These are phyloP conservation scores for Calocybe gangraenosa DNA, from an alignment of 768 basidiomycete species.

Conservation along the genomic window DNA sequence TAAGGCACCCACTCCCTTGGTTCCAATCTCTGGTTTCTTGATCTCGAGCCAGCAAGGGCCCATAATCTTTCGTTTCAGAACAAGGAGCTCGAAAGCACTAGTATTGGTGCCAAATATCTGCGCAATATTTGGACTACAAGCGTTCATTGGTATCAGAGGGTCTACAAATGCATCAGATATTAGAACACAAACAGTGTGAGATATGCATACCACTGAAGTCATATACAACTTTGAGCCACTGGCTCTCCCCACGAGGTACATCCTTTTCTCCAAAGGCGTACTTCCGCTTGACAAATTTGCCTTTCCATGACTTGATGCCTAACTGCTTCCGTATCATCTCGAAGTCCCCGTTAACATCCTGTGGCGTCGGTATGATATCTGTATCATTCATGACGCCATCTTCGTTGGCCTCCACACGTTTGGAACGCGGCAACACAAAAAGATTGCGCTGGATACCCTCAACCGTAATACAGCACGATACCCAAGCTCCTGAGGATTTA, in stretches of 20 bases:
- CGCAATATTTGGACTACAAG: conserved; percentile 79
- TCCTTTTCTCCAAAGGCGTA: conserved; percentile 90
- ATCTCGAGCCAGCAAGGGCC: conserved; percentile 96
- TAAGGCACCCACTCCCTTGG: conserved; percentile 68
- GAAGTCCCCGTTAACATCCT: conserved; percentile 81
- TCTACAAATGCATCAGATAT: conserved; percentile 36
- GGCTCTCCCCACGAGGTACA: conserved; percentile 71
- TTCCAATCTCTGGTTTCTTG: conserved; percentile 67
- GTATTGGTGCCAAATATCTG: conserved; percentile 91
- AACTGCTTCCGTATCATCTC: conserved; percentile 69
- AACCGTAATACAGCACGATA: conserved; percentile 85
- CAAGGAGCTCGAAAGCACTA: conserved; percentile 88
- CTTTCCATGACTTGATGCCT: conserved; percentile 72
- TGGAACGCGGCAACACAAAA: conserved; percentile 78
- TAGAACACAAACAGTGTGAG: neutral
- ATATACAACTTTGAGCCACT: conserved; percentile 95
- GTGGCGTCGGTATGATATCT: conserved; percentile 63
- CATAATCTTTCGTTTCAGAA: conserved; percentile 96
- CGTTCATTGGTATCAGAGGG: conserved; percentile 65
- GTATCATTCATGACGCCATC: conserved; percentile 65
- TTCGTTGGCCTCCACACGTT: conserved; percentile 52
- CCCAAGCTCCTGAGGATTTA: conserved; percentile 60
- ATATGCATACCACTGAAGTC: conserved; percentile 68
- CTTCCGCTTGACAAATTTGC: conserved; percentile 81
- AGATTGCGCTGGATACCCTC: conserved; percentile 87